Base-by-base conservation (phyloP, 495 filamentous ascomycete genomes). In the Filosporella fistucella region DNA sequence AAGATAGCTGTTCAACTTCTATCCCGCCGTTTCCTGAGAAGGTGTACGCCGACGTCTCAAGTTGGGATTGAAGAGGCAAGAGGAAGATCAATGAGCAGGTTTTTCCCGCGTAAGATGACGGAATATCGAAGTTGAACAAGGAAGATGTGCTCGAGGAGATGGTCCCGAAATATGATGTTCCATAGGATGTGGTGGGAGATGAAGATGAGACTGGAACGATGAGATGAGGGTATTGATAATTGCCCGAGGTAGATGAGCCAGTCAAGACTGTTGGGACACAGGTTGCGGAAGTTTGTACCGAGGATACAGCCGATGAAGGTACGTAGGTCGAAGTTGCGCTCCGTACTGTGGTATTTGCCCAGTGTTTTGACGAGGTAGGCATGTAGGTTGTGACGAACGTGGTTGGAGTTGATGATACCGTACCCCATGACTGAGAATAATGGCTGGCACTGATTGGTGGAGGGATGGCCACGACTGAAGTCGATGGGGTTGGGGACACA, bases 81-180 rank as follows among this genome's bases (percentile, higher is more conserved):
- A 84, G 65, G 71, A 88, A 86, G 44, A 84, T 64, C 9, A 86
- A 69, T 35, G 66, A 68, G 64, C 84, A 88, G 0, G 69, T 81
- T 64, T 79, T 76, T 35, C 74, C 77, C 20, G 65, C 51, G 57
- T 76, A 67, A 10, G 59, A 59, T 0, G 58, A 21, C 0, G 77
- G 80, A 36, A 86, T 75, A 57, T 84, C 78, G 66, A 88, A 88
- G 64, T 81, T 81, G 75, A 85, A 88, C 34, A 81, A 64, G 21
- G 68, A 71, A 22, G 78, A 82, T 48, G 79, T 62, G 20, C 70
- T 76, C 6, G 70, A 57, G 4, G 69, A 70, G 22, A 84, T 62
- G 7, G 70, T 67, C 36, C 80, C 81, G 54, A 76, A 77, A 59
- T 63, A 72, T 0, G 65, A 67, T 6, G 74, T 80, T 12, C 80